These are phyloP conservation scores for Malus hybrid DNA, from an alignment of 331 rosid species.

Conservation along the genomic window DNA sequence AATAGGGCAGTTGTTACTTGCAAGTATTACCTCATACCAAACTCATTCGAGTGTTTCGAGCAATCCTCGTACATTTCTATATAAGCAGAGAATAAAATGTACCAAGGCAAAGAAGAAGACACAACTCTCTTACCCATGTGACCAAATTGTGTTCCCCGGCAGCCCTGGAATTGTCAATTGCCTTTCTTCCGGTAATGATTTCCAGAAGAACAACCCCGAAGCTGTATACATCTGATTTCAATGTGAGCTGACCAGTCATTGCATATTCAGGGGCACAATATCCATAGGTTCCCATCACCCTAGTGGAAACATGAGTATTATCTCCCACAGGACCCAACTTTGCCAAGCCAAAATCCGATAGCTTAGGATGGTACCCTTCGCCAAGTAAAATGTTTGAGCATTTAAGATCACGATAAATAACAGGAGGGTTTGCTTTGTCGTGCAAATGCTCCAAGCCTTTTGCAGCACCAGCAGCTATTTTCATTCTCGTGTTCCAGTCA, in stretches of 20 bases:
- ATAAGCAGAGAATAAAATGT: not conserved
- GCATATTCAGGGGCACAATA: slow-evolving; percentile 42
- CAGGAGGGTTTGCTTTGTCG: slow-evolving; percentile 37
- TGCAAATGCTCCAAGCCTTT: slow-evolving; percentile 42
- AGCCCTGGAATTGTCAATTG: slow-evolving; percentile 26
- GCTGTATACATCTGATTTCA: slow-evolving; percentile 40
- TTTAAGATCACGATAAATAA: slow-evolving; percentile 35
- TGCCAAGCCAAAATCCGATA: slow-evolving; percentile 40
- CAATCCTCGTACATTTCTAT: not conserved
- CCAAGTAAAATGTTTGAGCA: slow-evolving; percentile 36
- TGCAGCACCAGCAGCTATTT: slow-evolving; percentile 35
- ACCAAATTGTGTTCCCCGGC: slow-evolving; percentile 37
- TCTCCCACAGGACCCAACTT: slow-evolving; percentile 41
- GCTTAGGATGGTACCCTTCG: slow-evolving; percentile 29
- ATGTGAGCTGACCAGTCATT: slow-evolving; percentile 40
- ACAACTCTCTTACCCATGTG: slow-evolving; percentile 26
- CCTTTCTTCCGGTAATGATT: slow-evolving; percentile 36
- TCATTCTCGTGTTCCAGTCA: slow-evolving; percentile 38
- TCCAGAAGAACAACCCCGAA: slow-evolving; percentile 40
- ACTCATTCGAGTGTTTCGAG: not conserved
- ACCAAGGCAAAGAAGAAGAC: not conserved
- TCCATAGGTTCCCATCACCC: slow-evolving; percentile 46
- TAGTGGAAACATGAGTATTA: slow-evolving; percentile 35
- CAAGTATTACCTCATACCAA: not conserved
- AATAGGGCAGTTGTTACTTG: not conserved